Conservation (phyloP, 208 protist genomes). For the Acanthamoeba culbertsoni region DNA sequence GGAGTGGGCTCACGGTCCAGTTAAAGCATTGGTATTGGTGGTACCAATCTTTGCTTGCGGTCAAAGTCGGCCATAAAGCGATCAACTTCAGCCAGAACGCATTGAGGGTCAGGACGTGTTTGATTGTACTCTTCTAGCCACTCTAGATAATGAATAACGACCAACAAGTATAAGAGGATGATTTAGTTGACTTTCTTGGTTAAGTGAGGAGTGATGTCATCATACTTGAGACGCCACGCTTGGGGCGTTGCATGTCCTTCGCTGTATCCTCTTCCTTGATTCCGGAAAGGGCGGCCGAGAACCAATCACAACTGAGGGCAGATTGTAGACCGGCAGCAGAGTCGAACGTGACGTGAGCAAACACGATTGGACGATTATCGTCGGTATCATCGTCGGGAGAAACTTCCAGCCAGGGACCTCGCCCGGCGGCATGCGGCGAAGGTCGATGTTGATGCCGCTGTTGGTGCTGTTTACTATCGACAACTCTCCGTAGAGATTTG, state of each 20-base stretch:
- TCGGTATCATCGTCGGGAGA: neutral
- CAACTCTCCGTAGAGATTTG: neutral
- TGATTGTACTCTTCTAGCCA: neutral
- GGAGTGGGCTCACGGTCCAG: too few relatives aligned
- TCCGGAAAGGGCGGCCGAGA: neutral
- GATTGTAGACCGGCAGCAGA: neutral
- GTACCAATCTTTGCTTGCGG: neutral
- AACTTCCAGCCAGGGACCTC: neutral
- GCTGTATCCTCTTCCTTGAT: neutral
- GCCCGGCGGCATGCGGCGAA: neutral
- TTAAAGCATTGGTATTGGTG: neutral
- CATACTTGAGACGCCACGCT: neutral
- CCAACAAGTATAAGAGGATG: too few relatives aligned
- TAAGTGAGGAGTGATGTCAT: too few relatives aligned
- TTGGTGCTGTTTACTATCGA: neutral
- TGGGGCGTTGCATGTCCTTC: neutral
- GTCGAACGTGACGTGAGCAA: neutral
- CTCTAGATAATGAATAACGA: neutral
- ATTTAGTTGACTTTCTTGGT: too few relatives aligned
- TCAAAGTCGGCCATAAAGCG: slow-evolving; percentile 41
- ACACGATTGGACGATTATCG: neutral
- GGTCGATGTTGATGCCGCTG: neutral
- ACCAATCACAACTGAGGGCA: neutral
- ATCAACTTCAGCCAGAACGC: neutral
- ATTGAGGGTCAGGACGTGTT: neutral